Evolutionary conservation across 2,329 filamentous ascomycete genomes (phyloP).

Genomic region (Arthrobotrys conoides): DNA sequence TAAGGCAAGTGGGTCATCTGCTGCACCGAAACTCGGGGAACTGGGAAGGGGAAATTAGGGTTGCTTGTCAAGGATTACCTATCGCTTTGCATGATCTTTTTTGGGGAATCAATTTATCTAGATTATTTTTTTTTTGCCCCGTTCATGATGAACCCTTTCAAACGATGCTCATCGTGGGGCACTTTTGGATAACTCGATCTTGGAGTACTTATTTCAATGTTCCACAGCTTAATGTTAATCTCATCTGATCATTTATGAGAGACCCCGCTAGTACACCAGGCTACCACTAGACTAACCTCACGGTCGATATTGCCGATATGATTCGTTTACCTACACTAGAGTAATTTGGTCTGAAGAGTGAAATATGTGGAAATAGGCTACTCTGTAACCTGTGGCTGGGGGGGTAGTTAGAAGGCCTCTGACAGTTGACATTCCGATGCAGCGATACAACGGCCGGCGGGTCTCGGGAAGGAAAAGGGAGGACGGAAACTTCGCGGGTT

Average conservation of each 20-base stretch:
- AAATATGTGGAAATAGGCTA: conserved; percentile 22
- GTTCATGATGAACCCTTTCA: background rate
- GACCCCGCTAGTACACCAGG: conserved; percentile 20
- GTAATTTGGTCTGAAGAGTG: background rate
- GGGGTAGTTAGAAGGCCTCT: conserved; percentile 13
- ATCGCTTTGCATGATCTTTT: conserved; percentile 39
- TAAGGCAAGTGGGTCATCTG: conserved; percentile 46
- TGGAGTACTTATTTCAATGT: background rate
- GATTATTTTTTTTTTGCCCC: background rate
- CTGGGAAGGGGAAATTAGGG: conserved; percentile 56
- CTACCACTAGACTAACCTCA: conserved; percentile 4
- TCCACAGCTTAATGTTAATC: conserved; percentile 25
- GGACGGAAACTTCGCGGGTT: conserved; percentile 33
- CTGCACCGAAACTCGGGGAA: conserved; percentile 52
- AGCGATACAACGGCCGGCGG: conserved; percentile 26
- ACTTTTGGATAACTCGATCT: conserved; percentile 1
- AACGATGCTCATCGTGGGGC: conserved; percentile 4
- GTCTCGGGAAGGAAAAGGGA: conserved; percentile 34
- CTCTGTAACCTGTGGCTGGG: conserved; percentile 26
- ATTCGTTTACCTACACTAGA: background rate
- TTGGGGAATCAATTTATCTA: conserved; percentile 28
- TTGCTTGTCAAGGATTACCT: conserved; percentile 33
- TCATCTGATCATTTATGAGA: conserved; percentile 23
- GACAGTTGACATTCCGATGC: conserved; percentile 34
- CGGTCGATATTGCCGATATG: conserved; percentile 23